phyloP scores from a whole-genome alignment of 768 basidiomycete species.

The Suillus variegatus region DNA sequence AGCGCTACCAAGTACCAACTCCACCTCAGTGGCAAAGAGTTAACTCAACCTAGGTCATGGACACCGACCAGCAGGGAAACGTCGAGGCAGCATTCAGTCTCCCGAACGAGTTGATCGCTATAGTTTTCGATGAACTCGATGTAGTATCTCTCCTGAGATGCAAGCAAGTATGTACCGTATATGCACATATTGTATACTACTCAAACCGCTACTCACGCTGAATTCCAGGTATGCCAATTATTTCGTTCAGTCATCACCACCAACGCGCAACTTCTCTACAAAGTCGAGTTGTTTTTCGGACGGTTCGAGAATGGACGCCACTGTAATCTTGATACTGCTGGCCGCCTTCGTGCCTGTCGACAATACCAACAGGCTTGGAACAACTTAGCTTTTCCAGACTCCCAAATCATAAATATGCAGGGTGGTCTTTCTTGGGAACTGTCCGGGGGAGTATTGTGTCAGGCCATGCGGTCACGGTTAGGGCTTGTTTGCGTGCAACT shows the following conservation, averaged over 20 bases:
- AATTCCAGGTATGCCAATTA: constrained; percentile 29
- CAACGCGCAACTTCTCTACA: constrained; percentile 30
- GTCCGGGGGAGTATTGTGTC: constrained; percentile 34
- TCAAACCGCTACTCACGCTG: not conserved
- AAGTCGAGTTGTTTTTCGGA: constrained; percentile 30
- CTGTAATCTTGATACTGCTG: constrained; percentile 20
- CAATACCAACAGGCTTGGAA: constrained; percentile 32
- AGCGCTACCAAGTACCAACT: not conserved
- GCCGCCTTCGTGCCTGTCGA: constrained; percentile 28
- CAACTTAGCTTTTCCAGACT: constrained; percentile 21
- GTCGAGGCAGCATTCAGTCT: constrained; percentile 22
- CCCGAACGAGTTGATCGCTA: constrained; percentile 31
- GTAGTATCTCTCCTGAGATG: constrained; percentile 27
- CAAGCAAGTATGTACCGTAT: constrained; percentile 19
- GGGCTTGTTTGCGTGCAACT: constrained; percentile 25
- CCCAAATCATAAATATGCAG: constrained; percentile 15
- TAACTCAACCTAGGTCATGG: not conserved
- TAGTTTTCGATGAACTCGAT: constrained; percentile 31
- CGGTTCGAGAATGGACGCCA: constrained; percentile 26
- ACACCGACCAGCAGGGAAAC: not conserved
- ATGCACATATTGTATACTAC: constrained; percentile 1
- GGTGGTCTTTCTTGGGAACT: constrained; percentile 35
- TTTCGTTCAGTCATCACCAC: constrained; percentile 28
- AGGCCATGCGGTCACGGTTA: constrained; percentile 20
- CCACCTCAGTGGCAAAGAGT: not conserved